Conservation (phyloP, 345 rosid species). For the Salix udensis region DNA sequence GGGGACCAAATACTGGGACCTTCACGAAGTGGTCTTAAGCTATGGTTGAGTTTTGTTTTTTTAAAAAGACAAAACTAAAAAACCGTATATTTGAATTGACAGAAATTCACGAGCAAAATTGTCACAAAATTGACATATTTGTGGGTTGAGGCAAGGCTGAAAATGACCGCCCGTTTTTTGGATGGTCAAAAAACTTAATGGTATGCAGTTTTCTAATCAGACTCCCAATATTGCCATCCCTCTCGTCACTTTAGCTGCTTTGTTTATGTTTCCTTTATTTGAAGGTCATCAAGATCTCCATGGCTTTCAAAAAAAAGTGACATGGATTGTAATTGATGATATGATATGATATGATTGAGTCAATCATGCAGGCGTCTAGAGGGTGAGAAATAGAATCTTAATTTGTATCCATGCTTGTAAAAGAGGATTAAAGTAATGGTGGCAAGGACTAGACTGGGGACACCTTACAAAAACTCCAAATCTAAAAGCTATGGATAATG, state of each 20-base stretch:
- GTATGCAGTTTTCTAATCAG: not conserved
- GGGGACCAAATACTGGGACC: not conserved
- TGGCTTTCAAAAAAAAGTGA: not conserved
- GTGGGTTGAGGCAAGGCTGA: not conserved
- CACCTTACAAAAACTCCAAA: constrained; percentile 15
- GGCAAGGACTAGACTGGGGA: constrained; percentile 7
- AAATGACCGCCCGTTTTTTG: not conserved
- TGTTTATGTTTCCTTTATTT: not conserved
- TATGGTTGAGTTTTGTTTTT: not conserved
- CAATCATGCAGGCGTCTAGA: not conserved
- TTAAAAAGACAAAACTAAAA: too few relatives aligned
- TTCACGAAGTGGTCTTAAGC: not conserved
- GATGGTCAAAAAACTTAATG: not conserved
- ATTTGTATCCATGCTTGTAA: not conserved
- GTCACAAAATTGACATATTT: not conserved
- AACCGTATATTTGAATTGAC: not conserved
- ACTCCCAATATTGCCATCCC: not conserved
- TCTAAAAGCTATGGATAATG: constrained; percentile 19
- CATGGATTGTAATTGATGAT: not conserved
- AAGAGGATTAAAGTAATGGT: constrained; percentile 18
- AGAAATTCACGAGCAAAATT: not conserved
- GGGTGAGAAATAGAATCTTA: not conserved
- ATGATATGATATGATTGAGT: not conserved
- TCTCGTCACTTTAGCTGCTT: not conserved
- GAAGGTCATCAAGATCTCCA: not conserved